Evolutionary conservation across 139 green algal species (phyloP), one percentile per base, ranked within the genome.

Genomic region (Nannochloris sp.): DNA sequence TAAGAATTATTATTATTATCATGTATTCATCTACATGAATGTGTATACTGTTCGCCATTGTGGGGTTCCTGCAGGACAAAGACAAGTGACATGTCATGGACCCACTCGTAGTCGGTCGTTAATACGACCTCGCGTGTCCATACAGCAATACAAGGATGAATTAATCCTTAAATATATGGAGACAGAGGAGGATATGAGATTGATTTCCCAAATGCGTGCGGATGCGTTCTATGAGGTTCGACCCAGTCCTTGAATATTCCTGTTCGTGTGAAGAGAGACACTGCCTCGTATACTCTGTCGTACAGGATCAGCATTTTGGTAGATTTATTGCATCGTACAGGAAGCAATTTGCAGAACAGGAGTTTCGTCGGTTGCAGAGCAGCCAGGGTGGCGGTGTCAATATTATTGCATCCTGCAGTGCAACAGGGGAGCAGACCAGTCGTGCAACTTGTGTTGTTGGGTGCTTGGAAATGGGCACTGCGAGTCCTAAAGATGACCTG

Each of bases 191-290:
- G 60, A 66, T 37, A 45, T 66, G 37, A 56, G 16, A 37, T 14
- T 56, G 57, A 40, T 31, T 20, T 37, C 60, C 20, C n/a, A 31
- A n/a, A 23, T 66, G 33, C 33, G 60, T 5, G 60, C 60, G 16
- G 60, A 66, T 23, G 60, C 60, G 8, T 66, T 56, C 20, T 66
- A 66, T 25, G 60, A 66, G 60, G 60, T 66, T 30, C 14, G 56
- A 56, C 23, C 11, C 17, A 13, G 14, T n/a, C 20, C 20, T 23
- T 23, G 20, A 23, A 23, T 23, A 23, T 23, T 23, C 20, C 20
- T 23, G 20, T 23, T 23, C 20, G 20, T 23, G 20, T 23, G 20
- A 23, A 23, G 20, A 23, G 20, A 23, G 20, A 23, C 20, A 23
- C 20, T 8, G 9, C 33, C 11, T 40, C 33, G 11, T 40, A 8